Evolutionary conservation across 805 yeast genomes (phyloP).

Genomic region (Candida tibetensis): DNA sequence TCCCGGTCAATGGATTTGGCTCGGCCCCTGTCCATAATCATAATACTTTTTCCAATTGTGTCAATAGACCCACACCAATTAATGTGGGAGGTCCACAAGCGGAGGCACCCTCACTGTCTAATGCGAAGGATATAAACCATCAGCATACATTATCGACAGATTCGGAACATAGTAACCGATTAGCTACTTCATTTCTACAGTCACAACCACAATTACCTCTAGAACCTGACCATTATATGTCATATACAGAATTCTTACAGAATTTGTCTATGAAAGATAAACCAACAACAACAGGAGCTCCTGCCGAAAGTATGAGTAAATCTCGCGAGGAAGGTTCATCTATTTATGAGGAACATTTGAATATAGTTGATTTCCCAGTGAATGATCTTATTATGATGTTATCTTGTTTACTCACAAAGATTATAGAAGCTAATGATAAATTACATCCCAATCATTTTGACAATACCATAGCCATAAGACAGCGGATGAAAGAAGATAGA

Average conservation of each 20-base stretch:
- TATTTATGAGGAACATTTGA: slow-evolving; percentile 52
- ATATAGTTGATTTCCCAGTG: slow-evolving; percentile 81
- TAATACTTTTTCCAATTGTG: background rate
- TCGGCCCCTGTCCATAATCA: background rate
- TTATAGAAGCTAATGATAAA: slow-evolving; percentile 86
- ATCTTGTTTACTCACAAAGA: slow-evolving; percentile 77
- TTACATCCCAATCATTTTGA: slow-evolving; percentile 68
- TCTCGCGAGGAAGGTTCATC: slow-evolving; percentile 8
- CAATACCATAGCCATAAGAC: slow-evolving; percentile 41
- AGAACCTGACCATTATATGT: slow-evolving; percentile 43
- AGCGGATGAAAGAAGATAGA: slow-evolving; percentile 35
- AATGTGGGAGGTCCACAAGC: background rate
- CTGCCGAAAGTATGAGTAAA: background rate
- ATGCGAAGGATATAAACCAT: slow-evolving; percentile 3
- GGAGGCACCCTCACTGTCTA: background rate
- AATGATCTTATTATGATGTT: slow-evolving; percentile 80
- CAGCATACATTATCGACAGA: background rate
- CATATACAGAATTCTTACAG: slow-evolving; percentile 39
- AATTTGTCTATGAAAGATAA: slow-evolving; percentile 21
- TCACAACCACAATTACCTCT: slow-evolving; percentile 4
- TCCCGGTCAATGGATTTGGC: slow-evolving; percentile 4
- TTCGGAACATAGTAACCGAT: too few species aligned
- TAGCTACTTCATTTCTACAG: background rate
- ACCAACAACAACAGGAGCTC: slow-evolving; percentile 5
- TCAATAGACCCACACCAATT: background rate